phyloP scores from a whole-genome alignment of 1,284 basidiomycete species.

The Trametes pubescens region DNA sequence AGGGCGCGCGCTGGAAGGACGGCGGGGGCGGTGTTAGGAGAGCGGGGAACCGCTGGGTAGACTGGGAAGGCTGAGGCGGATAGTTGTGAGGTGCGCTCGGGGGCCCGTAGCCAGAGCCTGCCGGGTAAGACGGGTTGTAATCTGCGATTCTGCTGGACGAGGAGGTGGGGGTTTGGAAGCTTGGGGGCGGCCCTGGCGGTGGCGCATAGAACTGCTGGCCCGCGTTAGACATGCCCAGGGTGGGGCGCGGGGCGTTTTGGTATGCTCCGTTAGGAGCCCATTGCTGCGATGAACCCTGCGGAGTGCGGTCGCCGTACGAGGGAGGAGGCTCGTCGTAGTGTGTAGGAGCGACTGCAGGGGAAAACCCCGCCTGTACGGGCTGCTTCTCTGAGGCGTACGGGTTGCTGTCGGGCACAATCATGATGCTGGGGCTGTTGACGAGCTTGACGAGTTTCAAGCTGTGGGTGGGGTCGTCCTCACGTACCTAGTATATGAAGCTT shows the following conservation, averaged over 20 bases:
- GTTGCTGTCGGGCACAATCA: neutral
- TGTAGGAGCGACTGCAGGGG: neutral
- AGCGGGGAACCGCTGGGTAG: neutral
- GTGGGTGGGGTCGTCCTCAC: neutral
- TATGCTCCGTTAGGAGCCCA: neutral
- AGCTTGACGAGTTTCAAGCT: neutral
- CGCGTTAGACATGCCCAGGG: neutral
- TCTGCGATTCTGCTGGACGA: neutral
- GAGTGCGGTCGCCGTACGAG: neutral
- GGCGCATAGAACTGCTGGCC: neutral
- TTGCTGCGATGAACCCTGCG: neutral
- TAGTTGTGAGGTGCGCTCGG: neutral
- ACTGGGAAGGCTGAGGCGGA: neutral
- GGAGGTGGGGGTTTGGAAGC: neutral
- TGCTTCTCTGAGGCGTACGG: constrained; percentile 9
- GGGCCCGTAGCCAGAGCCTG: neutral
- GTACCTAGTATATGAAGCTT: neutral
- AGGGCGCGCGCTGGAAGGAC: constrained; percentile 32
- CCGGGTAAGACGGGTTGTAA: neutral
- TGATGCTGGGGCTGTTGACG: neutral
- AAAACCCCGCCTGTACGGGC: neutral
- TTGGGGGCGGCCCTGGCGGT: neutral
- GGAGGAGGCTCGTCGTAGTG: constrained; percentile 12
- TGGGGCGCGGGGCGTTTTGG: neutral
- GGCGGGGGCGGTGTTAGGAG: constrained; percentile 33